Evolutionary conservation across 2,329 filamentous ascomycete genomes (phyloP).

Genomic region (Verticillium alfalfae): DNA sequence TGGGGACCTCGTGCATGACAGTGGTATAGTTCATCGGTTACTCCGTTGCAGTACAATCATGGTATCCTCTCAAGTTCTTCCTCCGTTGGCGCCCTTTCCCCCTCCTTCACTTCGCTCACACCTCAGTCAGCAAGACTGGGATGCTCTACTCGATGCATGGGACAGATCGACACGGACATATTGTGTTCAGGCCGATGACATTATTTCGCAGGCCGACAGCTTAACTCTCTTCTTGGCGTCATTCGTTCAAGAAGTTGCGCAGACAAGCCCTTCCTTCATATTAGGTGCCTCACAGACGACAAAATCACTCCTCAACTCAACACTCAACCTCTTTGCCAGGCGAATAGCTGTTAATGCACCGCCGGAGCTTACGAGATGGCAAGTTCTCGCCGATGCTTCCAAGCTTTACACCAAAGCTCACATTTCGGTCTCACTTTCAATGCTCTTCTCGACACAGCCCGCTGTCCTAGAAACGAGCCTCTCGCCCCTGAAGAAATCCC

Average conservation of each 20-base stretch:
- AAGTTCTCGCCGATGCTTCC: slow-evolving; percentile 63
- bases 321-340: slow-evolving; percentile 59
- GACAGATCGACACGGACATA: slow-evolving; percentile 60
- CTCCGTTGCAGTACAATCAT: slow-evolving; percentile 18
- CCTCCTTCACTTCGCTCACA: slow-evolving; percentile 59
- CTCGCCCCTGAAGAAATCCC: slow-evolving; percentile 51
- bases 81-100: slow-evolving; percentile 74
- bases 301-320: slow-evolving; percentile 51
- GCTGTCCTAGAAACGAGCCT: slow-evolving; percentile 48
- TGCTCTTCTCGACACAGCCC: slow-evolving; percentile 47
- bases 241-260: slow-evolving; percentile 54
- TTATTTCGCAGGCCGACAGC: slow-evolving; percentile 56
- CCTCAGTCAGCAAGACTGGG: slow-evolving; percentile 69
- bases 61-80: slow-evolving; percentile 40
- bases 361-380: slow-evolving; percentile 52
- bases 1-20: background rate
- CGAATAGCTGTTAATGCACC: slow-evolving; percentile 43
- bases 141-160: slow-evolving; percentile 73
- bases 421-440: slow-evolving; percentile 41
- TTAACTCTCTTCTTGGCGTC: slow-evolving; percentile 59
- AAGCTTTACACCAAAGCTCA: slow-evolving; percentile 61
- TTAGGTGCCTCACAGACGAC: slow-evolving; percentile 27
- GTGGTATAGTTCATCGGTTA: background rate
- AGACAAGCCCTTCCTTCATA: slow-evolving; percentile 21
- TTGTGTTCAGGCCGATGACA: slow-evolving; percentile 49